Percentiles rank a stretch among this genome's conserved stretches.
These are phyloP conservation scores for Claviceps quebecensis DNA, from an alignment of 2,329 filamentous ascomycete species.

Conservation along the genomic window DNA sequence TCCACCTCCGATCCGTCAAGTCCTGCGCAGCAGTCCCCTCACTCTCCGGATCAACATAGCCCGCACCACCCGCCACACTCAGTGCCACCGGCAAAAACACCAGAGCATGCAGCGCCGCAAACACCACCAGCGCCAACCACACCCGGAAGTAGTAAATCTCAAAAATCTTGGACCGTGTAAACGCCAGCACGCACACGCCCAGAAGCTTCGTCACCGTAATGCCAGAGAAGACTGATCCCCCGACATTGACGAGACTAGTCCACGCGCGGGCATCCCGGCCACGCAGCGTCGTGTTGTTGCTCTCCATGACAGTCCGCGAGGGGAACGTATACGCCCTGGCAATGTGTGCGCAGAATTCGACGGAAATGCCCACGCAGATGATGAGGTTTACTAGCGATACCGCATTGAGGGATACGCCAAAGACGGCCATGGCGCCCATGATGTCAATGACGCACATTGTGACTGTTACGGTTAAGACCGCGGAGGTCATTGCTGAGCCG, in stretches of 20 bases:
- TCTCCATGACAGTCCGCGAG: constrained; percentile 64
- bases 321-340: constrained; percentile 94
- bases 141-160: constrained; percentile 99
- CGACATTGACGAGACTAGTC: constrained; percentile 89
- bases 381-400: constrained; percentile 92
- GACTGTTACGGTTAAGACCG: constrained; percentile 74
- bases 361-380: constrained; percentile 90
- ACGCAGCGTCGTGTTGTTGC: constrained; percentile 60
- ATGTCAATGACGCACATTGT: constrained; percentile 91
- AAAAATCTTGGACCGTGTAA: constrained; percentile 95
- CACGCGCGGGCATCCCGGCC: constrained; percentile 77
- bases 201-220: constrained; percentile 94
- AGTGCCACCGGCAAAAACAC: constrained; percentile 85
- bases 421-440: constrained; percentile 84
- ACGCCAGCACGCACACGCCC: constrained; percentile 82
- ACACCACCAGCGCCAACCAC: constrained; percentile 82
- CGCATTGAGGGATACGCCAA: constrained; percentile 81
- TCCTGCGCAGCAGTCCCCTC: constrained; percentile 86
- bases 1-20: constrained; percentile 63
- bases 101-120: constrained; percentile 77
- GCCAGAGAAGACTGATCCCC: constrained; percentile 84
- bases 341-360: constrained; percentile 96
- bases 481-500: constrained; percentile 68
- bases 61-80: constrained; percentile 71
- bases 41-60: constrained; percentile 75